phyloP scores from a whole-genome alignment of 2,329 filamentous ascomycete genomes.

The Bipolaris bicolor region DNA sequence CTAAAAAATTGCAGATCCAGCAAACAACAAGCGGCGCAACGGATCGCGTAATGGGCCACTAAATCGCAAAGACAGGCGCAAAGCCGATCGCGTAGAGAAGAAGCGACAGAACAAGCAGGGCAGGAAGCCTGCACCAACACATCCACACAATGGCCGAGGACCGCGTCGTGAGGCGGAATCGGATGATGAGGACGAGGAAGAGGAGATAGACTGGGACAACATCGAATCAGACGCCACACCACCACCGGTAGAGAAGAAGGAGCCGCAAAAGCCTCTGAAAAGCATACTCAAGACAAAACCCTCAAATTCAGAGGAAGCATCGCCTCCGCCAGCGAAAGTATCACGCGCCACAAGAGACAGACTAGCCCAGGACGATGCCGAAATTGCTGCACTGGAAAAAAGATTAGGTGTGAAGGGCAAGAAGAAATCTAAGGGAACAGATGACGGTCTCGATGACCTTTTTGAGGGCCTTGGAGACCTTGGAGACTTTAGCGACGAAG shows the following conservation, averaged over 20 bases:
- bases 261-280: slow-evolving; percentile 37
- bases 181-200: slow-evolving; percentile 33
- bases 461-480: slow-evolving; percentile 72
- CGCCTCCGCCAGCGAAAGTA: slow-evolving; percentile 33
- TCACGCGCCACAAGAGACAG: slow-evolving; percentile 59
- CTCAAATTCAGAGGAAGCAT: slow-evolving; percentile 11
- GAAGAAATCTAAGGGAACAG: slow-evolving; percentile 72
- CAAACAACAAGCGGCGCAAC: slow-evolving; percentile 30
- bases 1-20: slow-evolving; percentile 34
- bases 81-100: slow-evolving; percentile 67
- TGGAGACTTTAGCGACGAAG: slow-evolving; percentile 54
- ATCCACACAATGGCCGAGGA: slow-evolving; percentile 26
- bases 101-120: slow-evolving; percentile 53
- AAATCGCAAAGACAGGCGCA: slow-evolving; percentile 70
- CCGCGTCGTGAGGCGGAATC: slow-evolving; percentile 18
- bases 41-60: slow-evolving; percentile 36
- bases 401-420: slow-evolving; percentile 82
- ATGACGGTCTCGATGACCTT: slow-evolving; percentile 83
- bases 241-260: slow-evolving; percentile 24
- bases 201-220: slow-evolving; percentile 39
- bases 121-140: slow-evolving; percentile 20
- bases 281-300: slow-evolving; percentile 37
- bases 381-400: slow-evolving; percentile 86
- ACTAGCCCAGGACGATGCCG: slow-evolving; percentile 80
- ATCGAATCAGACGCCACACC: slow-evolving; percentile 42